Evolutionary conservation across 2,329 filamentous ascomycete genomes (phyloP).

Genomic region (Aspergillus proliferans): DNA sequence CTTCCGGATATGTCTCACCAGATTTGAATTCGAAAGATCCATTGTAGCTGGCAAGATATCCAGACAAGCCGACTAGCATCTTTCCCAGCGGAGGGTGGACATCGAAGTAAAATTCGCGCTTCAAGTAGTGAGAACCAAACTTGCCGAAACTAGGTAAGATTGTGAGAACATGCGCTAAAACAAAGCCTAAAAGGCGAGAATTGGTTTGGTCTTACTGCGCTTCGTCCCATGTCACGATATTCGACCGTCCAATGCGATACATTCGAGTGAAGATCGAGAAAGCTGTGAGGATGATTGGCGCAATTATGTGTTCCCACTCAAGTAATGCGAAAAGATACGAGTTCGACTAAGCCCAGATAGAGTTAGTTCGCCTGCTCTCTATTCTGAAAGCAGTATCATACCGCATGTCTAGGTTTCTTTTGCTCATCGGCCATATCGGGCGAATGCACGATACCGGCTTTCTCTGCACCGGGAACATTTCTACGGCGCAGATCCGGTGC

Average conservation of each 20-base stretch:
- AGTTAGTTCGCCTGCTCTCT: background rate
- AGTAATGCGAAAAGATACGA: conserved; percentile 41
- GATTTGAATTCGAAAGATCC: conserved; percentile 99
- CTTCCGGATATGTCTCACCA: conserved; percentile 86
- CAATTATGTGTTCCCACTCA: conserved; percentile 56
- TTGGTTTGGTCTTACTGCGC: conserved; percentile 54
- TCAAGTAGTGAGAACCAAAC: conserved; percentile 98
- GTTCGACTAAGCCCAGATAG: conserved; percentile 19
- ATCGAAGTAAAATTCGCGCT: conserved; percentile 99
- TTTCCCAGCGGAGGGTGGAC: conserved; percentile 94
- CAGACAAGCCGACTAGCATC: conserved; percentile 94
- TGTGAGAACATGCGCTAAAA: background rate
- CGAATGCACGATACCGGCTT: conserved; percentile 15
- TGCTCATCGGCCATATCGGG: conserved; percentile 20
- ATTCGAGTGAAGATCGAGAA: conserved; percentile 61
- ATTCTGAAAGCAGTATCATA: conserved; percentile 12
- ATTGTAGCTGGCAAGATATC: conserved; percentile 95
- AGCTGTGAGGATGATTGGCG: conserved; percentile 58
- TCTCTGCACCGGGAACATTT: conserved; percentile 33
- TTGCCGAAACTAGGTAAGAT: conserved; percentile 50
- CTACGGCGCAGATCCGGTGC: conserved; percentile 35
- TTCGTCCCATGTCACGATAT: conserved; percentile 71
- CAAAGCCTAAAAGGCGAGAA: conserved; percentile 1
- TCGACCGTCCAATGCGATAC: conserved; percentile 62
- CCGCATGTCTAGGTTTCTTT: conserved; percentile 32